These are phyloP conservation scores for Blumeria hordei DNA, from an alignment of 2,329 filamentous ascomycete species.

Conservation along the genomic window DNA sequence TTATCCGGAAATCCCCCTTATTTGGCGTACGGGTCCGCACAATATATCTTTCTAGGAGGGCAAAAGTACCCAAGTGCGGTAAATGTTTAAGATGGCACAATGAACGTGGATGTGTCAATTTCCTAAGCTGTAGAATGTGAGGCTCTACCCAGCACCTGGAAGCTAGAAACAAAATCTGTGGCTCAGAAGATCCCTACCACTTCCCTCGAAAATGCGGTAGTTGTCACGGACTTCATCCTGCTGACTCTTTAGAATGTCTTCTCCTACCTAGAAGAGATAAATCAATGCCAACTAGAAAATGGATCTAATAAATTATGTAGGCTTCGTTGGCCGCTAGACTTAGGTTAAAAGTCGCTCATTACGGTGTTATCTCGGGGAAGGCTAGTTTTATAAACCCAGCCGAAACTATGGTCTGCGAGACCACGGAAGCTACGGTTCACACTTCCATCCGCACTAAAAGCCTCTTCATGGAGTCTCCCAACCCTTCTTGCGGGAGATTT, in stretches of 20 bases:
- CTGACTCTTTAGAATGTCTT: background rate
- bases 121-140: background rate
- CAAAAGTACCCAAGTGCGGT: background rate
- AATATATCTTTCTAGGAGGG: background rate
- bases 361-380: background rate
- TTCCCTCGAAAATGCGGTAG: background rate
- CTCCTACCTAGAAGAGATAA: background rate
- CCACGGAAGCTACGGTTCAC: background rate
- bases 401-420: background rate
- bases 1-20: background rate
- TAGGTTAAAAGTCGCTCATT: background rate
- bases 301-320: background rate
- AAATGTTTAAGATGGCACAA: background rate
- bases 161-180: background rate
- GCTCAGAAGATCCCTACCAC: background rate
- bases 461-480: background rate
- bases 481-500: background rate
- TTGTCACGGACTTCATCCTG: background rate
- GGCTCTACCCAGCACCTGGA: background rate
- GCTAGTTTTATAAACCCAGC: background rate
- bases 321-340: background rate
- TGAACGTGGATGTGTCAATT: background rate
- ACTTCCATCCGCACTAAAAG: background rate
- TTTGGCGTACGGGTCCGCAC: background rate
- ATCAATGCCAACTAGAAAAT: background rate